These are phyloP conservation scores for Penicillium coprophilum DNA, from an alignment of 495 filamentous ascomycete species.

Conservation along the genomic window DNA sequence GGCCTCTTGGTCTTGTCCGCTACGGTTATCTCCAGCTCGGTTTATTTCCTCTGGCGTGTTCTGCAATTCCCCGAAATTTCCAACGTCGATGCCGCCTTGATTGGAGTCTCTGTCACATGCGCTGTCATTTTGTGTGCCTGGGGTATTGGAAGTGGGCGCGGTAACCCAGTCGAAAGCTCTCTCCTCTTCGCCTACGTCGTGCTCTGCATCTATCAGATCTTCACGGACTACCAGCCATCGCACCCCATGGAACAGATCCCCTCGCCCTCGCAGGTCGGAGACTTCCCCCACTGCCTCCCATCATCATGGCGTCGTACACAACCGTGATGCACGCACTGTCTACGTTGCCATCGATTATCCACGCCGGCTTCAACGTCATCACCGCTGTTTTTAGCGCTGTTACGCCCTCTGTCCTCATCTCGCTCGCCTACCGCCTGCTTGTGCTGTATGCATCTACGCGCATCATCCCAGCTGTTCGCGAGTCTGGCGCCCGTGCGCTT, in stretches of 20 bases:
- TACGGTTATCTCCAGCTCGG: conserved; percentile 85
- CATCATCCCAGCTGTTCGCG: conserved; percentile 90
- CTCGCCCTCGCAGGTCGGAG: conserved; percentile 58
- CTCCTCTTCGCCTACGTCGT: conserved; percentile 95
- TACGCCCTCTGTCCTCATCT: conserved; percentile 92
- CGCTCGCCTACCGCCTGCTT: conserved; percentile 84
- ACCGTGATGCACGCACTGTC: conserved; percentile 83
- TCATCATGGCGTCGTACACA: conserved; percentile 98
- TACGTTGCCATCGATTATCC: conserved; percentile 76
- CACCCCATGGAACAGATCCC: conserved; percentile 55
- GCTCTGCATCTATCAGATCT: conserved; percentile 97
- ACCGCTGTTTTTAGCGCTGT: conserved; percentile 88
- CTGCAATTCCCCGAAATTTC: conserved; percentile 88
- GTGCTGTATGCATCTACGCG: conserved; percentile 95
- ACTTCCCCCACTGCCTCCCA: conserved; percentile 94
- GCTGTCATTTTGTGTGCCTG: conserved; percentile 89
- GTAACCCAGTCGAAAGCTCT: conserved; percentile 94
- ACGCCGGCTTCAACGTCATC: conserved; percentile 82
- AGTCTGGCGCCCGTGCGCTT: conserved; percentile 77
- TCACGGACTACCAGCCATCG: conserved; percentile 93
- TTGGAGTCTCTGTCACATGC: conserved; percentile 87
- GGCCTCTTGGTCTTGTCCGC: conserved; percentile 81
- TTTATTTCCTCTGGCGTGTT: conserved; percentile 96
- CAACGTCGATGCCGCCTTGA: conserved; percentile 90
- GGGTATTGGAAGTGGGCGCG: conserved; percentile 91